Evolutionary conservation across 2,329 filamentous ascomycete genomes (phyloP).

Genomic region (Fusarium xyrophilum): DNA sequence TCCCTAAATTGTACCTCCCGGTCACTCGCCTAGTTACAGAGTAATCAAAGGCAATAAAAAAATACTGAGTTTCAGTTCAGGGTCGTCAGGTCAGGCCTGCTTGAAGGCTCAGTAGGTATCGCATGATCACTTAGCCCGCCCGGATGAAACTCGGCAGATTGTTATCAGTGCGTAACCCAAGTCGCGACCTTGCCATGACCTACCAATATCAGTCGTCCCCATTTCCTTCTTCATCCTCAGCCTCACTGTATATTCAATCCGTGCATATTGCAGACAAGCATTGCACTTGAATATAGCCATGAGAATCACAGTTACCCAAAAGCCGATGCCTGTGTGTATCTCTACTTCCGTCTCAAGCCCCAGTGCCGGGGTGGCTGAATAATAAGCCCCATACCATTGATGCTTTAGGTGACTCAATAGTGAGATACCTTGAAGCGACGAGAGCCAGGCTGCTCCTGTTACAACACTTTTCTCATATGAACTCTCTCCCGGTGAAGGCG

Average conservation of each 20-base stretch:
- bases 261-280: constrained; percentile 33
- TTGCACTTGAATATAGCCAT: constrained; percentile 34
- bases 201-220: constrained; percentile 20
- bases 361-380: constrained; percentile 57
- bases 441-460: constrained; percentile 27
- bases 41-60: neutral
- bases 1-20: neutral
- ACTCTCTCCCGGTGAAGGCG: neutral
- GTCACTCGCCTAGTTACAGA: neutral
- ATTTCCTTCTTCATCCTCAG: constrained; percentile 17
- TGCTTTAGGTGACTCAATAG: constrained; percentile 38
- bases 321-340: constrained; percentile 34
- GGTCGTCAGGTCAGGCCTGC: neutral
- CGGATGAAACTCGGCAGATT: constrained; percentile 39
- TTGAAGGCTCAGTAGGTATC: constrained; percentile 21
- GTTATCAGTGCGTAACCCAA: constrained; percentile 28
- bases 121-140: constrained; percentile 37
- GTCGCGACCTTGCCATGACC: constrained; percentile 7
- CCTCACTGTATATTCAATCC: constrained; percentile 23
- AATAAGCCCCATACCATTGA: constrained; percentile 47
- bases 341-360: constrained; percentile 52
- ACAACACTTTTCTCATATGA: neutral
- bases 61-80: neutral
- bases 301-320: constrained; percentile 10
- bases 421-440: constrained; percentile 31